Conservation (phyloP, 441 rosid genomes). For the Syzygium malaccense region DNA sequence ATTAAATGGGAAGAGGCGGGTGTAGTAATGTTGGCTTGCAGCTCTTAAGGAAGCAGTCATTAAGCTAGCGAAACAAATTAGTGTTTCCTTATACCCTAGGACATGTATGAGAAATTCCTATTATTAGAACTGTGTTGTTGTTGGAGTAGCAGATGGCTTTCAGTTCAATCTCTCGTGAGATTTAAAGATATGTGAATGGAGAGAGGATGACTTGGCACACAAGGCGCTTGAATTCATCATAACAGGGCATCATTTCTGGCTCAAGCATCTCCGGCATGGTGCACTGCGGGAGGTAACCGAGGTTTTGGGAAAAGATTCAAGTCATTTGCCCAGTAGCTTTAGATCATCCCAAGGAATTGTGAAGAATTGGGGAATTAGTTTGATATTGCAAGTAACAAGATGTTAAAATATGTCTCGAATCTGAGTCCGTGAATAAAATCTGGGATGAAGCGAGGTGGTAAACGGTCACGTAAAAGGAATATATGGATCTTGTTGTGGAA, state of each 20-base stretch:
- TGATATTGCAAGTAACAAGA: background rate
- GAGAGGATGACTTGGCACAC: background rate
- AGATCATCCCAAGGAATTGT: background rate
- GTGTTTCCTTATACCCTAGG: accelerated
- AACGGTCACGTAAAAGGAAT: too few species aligned
- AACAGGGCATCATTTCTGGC: background rate
- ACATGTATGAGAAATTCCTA: background rate
- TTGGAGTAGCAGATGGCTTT: background rate
- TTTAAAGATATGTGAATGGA: background rate
- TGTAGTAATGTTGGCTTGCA: accelerated
- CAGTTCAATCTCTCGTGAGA: background rate
- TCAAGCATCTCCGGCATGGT: background rate
- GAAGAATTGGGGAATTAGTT: background rate
- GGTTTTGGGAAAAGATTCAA: background rate
- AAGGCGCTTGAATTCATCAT: background rate
- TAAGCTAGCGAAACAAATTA: background rate
- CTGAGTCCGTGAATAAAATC: too few species aligned
- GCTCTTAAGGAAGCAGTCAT: background rate
- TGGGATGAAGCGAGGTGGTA: too few species aligned
- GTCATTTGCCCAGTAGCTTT: background rate
- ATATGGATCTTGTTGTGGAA: too few species aligned
- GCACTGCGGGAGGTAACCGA: background rate
- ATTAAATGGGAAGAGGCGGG: background rate
- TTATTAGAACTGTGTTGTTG: background rate
- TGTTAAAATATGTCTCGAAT: too few species aligned